These are phyloP conservation scores for Beauveria sp. DNA, from an alignment of 2,329 filamentous ascomycete species.

Conservation along the genomic window DNA sequence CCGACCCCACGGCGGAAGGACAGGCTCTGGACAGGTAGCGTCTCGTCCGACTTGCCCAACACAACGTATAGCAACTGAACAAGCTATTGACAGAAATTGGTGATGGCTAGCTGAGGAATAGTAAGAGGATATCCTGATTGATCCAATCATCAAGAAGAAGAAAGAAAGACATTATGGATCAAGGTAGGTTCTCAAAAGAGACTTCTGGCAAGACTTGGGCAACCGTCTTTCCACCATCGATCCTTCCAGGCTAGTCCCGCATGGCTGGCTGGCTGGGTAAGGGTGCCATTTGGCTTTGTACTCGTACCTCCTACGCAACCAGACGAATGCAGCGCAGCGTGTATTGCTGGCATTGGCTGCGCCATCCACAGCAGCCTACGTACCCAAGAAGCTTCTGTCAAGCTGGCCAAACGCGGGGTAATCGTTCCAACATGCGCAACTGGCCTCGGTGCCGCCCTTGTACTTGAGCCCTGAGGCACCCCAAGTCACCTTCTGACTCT, in stretches of 20 bases:
- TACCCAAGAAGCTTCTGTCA: neutral
- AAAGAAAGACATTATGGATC: neutral
- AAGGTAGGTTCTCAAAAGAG: neutral
- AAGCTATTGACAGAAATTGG: neutral
- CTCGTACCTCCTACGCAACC: neutral
- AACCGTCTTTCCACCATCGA: neutral
- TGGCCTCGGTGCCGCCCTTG: neutral
- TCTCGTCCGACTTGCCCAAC: neutral
- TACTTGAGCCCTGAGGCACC: conserved; percentile 10
- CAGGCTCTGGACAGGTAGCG: neutral
- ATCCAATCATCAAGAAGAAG: too few relatives aligned
- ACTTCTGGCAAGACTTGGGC: neutral
- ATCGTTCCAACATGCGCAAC: neutral
- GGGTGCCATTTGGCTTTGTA: conserved; percentile 5
- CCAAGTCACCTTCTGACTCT: neutral
- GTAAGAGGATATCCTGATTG: neutral
- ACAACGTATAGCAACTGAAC: neutral
- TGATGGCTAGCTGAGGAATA: neutral
- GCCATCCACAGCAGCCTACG: neutral
- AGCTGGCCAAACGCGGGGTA: conserved; percentile 12
- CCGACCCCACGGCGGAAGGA: conserved; percentile 1
- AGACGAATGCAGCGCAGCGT: conserved; percentile 8
- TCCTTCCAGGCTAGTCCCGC: neutral
- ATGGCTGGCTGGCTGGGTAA: neutral
- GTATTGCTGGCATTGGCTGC: conserved; percentile 2